Evolutionary conservation across 2,329 filamentous ascomycete species (phyloP).

Genomic region (Apiospora kogelbergensis): DNA sequence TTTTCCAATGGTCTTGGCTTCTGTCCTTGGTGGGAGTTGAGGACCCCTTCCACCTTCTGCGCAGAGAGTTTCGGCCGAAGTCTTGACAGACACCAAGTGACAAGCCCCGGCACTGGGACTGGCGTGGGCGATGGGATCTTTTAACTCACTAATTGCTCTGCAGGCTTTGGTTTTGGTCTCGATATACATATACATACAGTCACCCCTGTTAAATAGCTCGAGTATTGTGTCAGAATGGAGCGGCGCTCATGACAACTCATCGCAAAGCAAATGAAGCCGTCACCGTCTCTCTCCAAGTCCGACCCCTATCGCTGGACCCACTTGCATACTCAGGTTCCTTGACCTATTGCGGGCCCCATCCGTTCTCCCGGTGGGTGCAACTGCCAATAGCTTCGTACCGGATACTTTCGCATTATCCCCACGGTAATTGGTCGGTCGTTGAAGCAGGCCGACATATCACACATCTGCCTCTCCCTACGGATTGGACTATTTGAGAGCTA

Average conservation of each 20-base stretch:
- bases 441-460: neutral
- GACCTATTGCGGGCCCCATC: neutral
- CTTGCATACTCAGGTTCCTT: neutral
- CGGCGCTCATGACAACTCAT: slow-evolving; percentile 1
- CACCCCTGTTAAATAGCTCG: neutral
- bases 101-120: neutral
- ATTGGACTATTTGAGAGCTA: neutral
- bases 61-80: neutral
- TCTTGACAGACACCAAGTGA: neutral
- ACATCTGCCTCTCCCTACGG: neutral
- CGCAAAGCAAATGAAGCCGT: neutral
- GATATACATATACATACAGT: neutral
- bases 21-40: neutral
- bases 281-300: slow-evolving; percentile 2
- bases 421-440: neutral
- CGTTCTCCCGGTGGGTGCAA: neutral
- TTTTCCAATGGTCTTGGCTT: neutral
- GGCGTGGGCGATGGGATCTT: neutral
- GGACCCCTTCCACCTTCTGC: neutral
- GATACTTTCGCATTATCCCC: neutral
- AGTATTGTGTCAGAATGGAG: neutral
- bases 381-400: slow-evolving; percentile 1
- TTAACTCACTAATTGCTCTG: neutral
- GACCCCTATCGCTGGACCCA: neutral
- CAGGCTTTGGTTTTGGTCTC: neutral